Percentiles rank a stretch among this genome's conserved stretches.
Conservation (phyloP, 129 eudicot genomes). For the Silybum marianum region DNA sequence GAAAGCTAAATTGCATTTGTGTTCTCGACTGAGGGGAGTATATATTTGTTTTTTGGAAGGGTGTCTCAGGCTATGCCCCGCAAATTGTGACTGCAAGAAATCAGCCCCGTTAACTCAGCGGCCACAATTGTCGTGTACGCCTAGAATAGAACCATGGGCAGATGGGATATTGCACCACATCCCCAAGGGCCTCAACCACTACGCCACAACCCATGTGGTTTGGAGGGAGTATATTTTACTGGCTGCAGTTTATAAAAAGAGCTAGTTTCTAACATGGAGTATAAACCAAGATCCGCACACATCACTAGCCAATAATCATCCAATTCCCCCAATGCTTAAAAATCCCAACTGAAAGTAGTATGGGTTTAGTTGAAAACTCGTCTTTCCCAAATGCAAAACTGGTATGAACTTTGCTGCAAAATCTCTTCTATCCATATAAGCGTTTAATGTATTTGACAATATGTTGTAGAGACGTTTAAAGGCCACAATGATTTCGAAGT, state of each 20-base stretch:
- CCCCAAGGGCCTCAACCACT: too few species aligned
- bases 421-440: background rate
- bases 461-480: background rate
- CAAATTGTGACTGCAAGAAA: too few species aligned
- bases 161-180: too few species aligned
- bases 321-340: background rate
- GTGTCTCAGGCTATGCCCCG: too few species aligned
- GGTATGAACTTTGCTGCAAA: background rate
- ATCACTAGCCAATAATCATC: background rate
- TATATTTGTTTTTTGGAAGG: too few species aligned
- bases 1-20: background rate
- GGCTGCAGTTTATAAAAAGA: background rate
- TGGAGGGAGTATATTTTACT: background rate
- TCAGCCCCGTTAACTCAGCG: too few species aligned
- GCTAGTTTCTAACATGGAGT: background rate
- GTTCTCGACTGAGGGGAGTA: background rate
- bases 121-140: too few species aligned
- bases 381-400: background rate
- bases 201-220: too few species aligned
- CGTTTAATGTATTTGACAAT: background rate
- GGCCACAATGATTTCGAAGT: background rate
- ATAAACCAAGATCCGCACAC: background rate
- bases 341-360: background rate
- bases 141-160: too few species aligned
- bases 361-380: background rate